Evolutionary conservation across 768 basidiomycete genomes (phyloP), one percentile per base, ranked within the genome.

Genomic region (Mycena rebaudengoi): DNA sequence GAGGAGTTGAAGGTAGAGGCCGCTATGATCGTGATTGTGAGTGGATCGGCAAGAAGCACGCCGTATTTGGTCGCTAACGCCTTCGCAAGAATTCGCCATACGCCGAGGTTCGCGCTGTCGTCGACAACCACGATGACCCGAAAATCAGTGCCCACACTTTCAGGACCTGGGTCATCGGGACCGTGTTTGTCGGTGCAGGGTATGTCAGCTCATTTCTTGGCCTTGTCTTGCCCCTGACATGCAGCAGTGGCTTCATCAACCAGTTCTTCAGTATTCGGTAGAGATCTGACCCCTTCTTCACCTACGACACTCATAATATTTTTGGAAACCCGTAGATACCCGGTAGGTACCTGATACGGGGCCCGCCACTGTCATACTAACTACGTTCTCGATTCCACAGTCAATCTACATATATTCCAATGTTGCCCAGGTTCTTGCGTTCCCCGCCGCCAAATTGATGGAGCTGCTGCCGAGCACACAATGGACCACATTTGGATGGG

Each of bases 81-180:
- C n/a, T n/a, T n/a, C n/a, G n/a, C n/a, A n/a, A n/a, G n/a, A 70
- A 90, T 68, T 88, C 86, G 6, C 84, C 86, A 10, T 88, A 88
- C 62, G 75, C 87, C 0, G 87, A 89, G 69, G 88, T 89, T n/a
- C 82, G 87, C 37, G 87, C 88, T 7, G 84, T 87, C 16, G 84
- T 89, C 1, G 75, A 85, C 13, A 88, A 82, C 46, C 77, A 81
- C 16, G 88, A 89, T 67, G 87, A 88, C 62, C 20, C 46, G 5
- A 78, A 75, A 3, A 81, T 87, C 60, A 80, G 80, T 0, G 82
- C 82, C 37, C 84, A 79, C 69, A 88, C 86, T 1, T 82, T 87
- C 77, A 79, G 86, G 49, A 74, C 79, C 70, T 80, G 78, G 78
- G 52, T 75, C 32, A 67, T 78, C 26, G 69, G 75, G 8, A 71